These are phyloP conservation scores for Phoma sp. DNA, from an alignment of 2,329 filamentous ascomycete species.

Conservation along the genomic window DNA sequence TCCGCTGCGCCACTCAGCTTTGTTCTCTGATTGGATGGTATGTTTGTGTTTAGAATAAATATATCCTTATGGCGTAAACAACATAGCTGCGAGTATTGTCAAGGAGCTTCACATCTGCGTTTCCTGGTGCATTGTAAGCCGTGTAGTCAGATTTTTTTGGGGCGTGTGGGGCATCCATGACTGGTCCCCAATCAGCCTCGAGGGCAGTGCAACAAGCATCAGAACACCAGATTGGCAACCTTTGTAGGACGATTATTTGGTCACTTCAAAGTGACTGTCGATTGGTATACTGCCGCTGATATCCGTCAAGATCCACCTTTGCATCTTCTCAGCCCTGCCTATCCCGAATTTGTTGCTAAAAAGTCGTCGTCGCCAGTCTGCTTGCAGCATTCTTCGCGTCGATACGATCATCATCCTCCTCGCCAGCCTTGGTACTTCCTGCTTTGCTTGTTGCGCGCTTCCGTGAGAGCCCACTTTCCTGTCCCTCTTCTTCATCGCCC, in stretches of 20 bases:
- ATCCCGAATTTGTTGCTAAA: slow-evolving; percentile 59
- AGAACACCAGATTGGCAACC: too few relatives aligned
- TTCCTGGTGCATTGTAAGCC: too few relatives aligned
- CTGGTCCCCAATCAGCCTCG: too few relatives aligned
- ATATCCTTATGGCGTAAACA: too few relatives aligned
- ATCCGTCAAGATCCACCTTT: background rate
- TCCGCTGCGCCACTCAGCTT: slow-evolving; percentile 43
- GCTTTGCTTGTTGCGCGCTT: slow-evolving; percentile 58
- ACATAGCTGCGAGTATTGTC: too few relatives aligned
- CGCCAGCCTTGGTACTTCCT: slow-evolving; percentile 67
- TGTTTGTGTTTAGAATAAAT: too few relatives aligned
- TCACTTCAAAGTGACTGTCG: background rate
- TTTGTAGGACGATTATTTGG: too few relatives aligned
- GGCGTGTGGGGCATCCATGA: too few relatives aligned
- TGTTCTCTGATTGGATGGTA: slow-evolving; percentile 15
- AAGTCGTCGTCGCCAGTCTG: slow-evolving; percentile 91
- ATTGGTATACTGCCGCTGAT: background rate
- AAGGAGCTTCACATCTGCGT: too few relatives aligned
- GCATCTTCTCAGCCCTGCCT: slow-evolving; percentile 14
- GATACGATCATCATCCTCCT: slow-evolving; percentile 91
- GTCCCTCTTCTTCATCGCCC: slow-evolving; percentile 64
- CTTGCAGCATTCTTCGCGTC: slow-evolving; percentile 96
- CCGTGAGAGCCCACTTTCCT: slow-evolving; percentile 56
- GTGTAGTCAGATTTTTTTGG: too few relatives aligned
- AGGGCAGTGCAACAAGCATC: too few relatives aligned